Conservation (phyloP, 139 green algal genomes). For the Coelastrella sp. region DNA sequence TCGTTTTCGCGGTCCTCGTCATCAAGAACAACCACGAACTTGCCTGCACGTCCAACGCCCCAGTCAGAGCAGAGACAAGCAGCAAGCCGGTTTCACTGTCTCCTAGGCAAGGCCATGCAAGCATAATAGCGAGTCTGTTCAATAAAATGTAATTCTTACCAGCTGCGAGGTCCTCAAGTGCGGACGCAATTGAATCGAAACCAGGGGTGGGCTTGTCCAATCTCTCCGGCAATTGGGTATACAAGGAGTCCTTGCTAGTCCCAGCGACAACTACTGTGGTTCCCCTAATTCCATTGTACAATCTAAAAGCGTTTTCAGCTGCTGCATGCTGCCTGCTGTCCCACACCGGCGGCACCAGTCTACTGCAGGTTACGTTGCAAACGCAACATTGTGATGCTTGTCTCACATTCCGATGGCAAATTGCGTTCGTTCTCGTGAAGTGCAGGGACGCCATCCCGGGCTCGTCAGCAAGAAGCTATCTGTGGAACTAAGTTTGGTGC, state of each 20-base stretch:
- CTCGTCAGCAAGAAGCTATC: no score
- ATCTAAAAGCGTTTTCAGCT: not conserved
- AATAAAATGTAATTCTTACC: conserved; percentile 40
- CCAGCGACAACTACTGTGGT: not conserved
- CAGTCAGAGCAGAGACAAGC: not conserved
- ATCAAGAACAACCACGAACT: conserved; percentile 97
- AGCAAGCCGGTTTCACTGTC: not conserved
- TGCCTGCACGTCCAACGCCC: conserved; percentile 45
- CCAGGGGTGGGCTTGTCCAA: conserved; percentile 40
- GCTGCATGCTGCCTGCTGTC: not conserved
- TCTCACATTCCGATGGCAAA: not conserved
- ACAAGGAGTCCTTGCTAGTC: conserved; percentile 36
- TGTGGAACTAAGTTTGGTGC: no score
- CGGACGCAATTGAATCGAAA: conserved; percentile 66
- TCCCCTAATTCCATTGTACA: not conserved
- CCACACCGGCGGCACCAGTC: not conserved
- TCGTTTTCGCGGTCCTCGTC: conserved; percentile 98
- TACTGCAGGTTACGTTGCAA: not conserved
- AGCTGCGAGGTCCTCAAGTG: conserved; percentile 68
- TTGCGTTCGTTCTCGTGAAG: not conserved
- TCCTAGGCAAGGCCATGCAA: not conserved
- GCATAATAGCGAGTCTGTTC: not conserved
- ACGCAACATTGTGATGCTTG: not conserved
- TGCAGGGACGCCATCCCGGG: not conserved
- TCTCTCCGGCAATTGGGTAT: conserved; percentile 13